phyloP scores from a whole-genome alignment of 805 yeast species.

The Candida coquimbonensis region DNA sequence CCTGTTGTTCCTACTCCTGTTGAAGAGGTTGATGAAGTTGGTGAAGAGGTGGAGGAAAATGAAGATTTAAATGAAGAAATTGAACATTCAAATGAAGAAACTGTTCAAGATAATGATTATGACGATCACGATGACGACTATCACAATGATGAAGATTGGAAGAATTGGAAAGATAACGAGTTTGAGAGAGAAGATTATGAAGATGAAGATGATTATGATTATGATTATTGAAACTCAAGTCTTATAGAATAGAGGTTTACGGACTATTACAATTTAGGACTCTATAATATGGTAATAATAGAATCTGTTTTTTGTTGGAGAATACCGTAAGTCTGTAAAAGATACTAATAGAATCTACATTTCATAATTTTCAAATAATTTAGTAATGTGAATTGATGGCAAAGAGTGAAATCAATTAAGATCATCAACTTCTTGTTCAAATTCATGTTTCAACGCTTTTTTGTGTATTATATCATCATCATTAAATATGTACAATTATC shows the following conservation, averaged over 20 bases:
- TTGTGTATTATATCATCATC: too few species aligned
- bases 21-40: not conserved
- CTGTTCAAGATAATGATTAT: not conserved
- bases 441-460: too few species aligned
- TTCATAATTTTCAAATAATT: too few species aligned
- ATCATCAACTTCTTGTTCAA: too few species aligned
- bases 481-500: too few species aligned
- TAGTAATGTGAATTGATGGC: not conserved
- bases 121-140: constrained; percentile 36
- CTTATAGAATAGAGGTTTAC: too few species aligned
- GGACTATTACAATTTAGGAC: not conserved
- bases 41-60: constrained; percentile 1
- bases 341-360: too few species aligned
- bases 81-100: not conserved
- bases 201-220: too few species aligned
- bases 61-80: constrained; percentile 1
- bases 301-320: too few species aligned
- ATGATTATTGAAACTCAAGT: not conserved
- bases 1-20: not conserved
- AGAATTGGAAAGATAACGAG: too few species aligned
- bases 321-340: too few species aligned
- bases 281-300: not conserved
- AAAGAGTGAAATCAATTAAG: too few species aligned
- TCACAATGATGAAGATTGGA: constrained; percentile 24
- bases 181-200: constrained; percentile 36